Base-by-base conservation (phyloP, 2,329 filamentous ascomycete genomes). In the Penicillium griseofulvum region DNA sequence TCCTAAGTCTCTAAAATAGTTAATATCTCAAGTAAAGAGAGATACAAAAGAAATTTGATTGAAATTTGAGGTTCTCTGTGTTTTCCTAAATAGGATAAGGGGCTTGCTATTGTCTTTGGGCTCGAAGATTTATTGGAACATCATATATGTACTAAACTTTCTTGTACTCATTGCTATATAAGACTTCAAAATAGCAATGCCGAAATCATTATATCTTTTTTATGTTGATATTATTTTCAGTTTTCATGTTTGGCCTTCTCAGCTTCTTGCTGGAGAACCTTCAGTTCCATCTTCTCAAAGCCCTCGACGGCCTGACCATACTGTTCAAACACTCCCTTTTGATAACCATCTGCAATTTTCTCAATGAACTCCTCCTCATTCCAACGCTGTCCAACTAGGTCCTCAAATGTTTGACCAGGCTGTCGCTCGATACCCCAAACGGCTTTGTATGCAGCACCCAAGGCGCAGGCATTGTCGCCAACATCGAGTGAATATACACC, bases 401-500 rank as follows among this genome's bases (percentile, higher is more conserved):
- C 87, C 70, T 97, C 94, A 76, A 97, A 97, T 4, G 83, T 90
- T 81, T 96, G 87, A 17, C 79, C 81, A 0, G 65, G 71, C 24
- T 74, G 73, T 45, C 89, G 79, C 78, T 94, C 91, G 52, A 91
- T 80, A 1, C 89, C 91, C 94, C 94, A 99, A 0, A 96, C 87
- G 14, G 94, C 93, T 77, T 97, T 97, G 76, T 97, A 97, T 26
- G 93, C 93, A 7, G 91, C 91, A 14, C 94, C 94, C 14, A 97
- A 77, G 11, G 93, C 94, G 75, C 94, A 99, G 3, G 94, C 93
- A 76, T 96, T 97, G 26, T 92, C 91, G 26, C 94, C 93, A 5
- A 97, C 91, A 69, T 97, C 92, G 14, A 99, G 84, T 74, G 88
- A 89, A 77, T 91, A 99, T 26, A 97, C 90, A 24, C 94, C 94